Evolutionary conservation across 441 rosid species (phyloP).

Genomic region (Croton setiger): DNA sequence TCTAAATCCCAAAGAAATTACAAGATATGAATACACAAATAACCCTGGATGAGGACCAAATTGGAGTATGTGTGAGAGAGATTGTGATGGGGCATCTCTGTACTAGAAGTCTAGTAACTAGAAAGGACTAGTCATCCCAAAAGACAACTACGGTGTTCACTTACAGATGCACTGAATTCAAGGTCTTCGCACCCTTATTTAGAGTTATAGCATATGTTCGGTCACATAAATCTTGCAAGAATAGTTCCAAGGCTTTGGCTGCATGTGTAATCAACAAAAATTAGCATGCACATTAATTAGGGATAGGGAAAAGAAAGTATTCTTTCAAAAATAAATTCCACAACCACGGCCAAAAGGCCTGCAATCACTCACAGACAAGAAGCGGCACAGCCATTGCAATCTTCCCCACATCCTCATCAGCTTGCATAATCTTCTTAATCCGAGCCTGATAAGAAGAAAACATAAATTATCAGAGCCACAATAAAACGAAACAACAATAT

Average conservation of each 20-base stretch:
- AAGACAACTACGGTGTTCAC: slow-evolving; percentile 21
- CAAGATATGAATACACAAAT: neutral
- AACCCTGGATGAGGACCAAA: neutral
- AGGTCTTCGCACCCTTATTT: slow-evolving; percentile 79
- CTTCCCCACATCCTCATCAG: slow-evolving; percentile 93
- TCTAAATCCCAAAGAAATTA: slow-evolving; percentile 1
- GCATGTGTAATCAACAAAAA: slow-evolving; percentile 23
- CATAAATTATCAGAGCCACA: neutral
- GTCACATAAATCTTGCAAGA: slow-evolving; percentile 90
- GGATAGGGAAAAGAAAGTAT: neutral
- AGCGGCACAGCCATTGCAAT: slow-evolving; percentile 91
- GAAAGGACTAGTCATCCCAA: neutral
- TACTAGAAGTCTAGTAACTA: neutral
- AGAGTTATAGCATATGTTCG: slow-evolving; percentile 73
- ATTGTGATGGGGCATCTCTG: neutral
- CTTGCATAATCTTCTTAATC: slow-evolving; percentile 93
- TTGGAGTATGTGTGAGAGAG: no score
- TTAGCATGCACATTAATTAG: slow-evolving; percentile 10
- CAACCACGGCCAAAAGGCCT: slow-evolving; percentile 1
- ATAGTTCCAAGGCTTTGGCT: slow-evolving; percentile 90
- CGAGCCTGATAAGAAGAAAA: slow-evolving; percentile 49
- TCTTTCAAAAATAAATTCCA: neutral
- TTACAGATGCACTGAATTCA: slow-evolving; percentile 80
- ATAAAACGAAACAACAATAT: neutral
- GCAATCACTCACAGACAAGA: slow-evolving; percentile 68